Evolutionary conservation across 2,329 filamentous ascomycete genomes (phyloP), one percentile per base, ranked within the genome.

Genomic region (Xylaria hypoxylon): DNA sequence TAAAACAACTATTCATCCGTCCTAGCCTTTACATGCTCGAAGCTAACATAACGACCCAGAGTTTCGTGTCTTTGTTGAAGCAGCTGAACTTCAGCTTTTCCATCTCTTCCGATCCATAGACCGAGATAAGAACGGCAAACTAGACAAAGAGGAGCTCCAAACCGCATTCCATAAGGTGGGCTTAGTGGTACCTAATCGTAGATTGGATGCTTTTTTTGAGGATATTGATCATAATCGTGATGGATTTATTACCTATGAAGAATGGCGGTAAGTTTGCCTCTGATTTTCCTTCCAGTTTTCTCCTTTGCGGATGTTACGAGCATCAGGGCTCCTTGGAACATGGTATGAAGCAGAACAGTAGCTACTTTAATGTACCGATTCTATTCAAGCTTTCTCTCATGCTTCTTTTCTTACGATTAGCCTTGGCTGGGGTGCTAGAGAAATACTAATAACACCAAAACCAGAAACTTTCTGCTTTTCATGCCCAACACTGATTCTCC

Each of bases 151-250:
- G n/a, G 95, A 98, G 82, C 85, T 99, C 53, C 89, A 89, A 70
- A 80, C 84, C 40, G 96, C 95, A 10, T 96, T 97, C 76, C 84
- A 89, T 67, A 86, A 85, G 59, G 91, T 93, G 44, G 94, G 94
- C 38, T 84, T 99, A 57, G 86, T 89, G 8, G 90, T 98, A 13
- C 91, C 94, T 24, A 89, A 85, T 72, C 87, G 89, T 61, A 92
- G 93, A 75, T 82, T 99, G 51, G 87, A 93, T 70, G 87, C 89
- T 69, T 98, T 99, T 82, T 97, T 99, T 77, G 82, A 87, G 70
- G 91, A 97, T 77, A 91, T 99, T 74, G 96, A 99, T 78, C 86
- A 88, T 76, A 95, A 99, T 81, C 87, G 90, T 72, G 94, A 99
- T 78, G 94, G 94, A 53, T 89, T 83, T 70, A 97, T 98, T 73